Evolutionary conservation across 2,329 filamentous ascomycete species (phyloP), one percentile per base, ranked within the genome.

Genomic region (Grosmannia huntii): DNA sequence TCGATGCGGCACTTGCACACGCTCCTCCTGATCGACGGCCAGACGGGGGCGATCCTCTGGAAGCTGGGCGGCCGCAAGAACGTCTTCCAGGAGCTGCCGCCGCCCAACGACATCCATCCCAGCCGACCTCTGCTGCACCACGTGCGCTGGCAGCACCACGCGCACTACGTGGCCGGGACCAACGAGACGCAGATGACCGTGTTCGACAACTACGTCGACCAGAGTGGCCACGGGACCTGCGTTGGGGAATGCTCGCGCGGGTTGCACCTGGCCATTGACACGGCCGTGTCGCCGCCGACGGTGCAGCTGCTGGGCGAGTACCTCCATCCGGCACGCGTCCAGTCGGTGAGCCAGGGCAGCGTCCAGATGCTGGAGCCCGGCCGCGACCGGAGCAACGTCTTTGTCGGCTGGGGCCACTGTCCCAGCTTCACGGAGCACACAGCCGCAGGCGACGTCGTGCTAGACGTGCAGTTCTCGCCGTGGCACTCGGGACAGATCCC

Each of bases 391-490:
- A 76, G 76, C 36, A 78, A 81, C 60, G 74, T 75, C 6, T 69
- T 83, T 52, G 75, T 84, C 38, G 78, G 78, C 59, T 84, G 80
- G 79, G 80, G 81, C 4, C 73, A 72, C 0, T 71, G 73, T 12
- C 75, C 75, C 0, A 74, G 73, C 1, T 65, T 76, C 31, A 78
- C 75, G 3, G 76, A 76, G 61, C 73, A 78, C 63, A 70, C 70
- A 0, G 62, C 68, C 3, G 72, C 76, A 10, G 80, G 80, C 14
- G 67, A 73, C 11, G 65, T 76, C 1, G 70, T 83, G n/a, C 80
- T 80, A 69, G 76, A 82, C 59, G 72, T 71, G 6, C 77, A 78
- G 64, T 58, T 60, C 31, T 58, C 56, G n/a, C 59, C 59, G 11
- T 60, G 59, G 59, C 52, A 48, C 3, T 56, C 36, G 21, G 27